Conservation (phyloP, 306 rosid genomes). For the Castanopsis chinensis region DNA sequence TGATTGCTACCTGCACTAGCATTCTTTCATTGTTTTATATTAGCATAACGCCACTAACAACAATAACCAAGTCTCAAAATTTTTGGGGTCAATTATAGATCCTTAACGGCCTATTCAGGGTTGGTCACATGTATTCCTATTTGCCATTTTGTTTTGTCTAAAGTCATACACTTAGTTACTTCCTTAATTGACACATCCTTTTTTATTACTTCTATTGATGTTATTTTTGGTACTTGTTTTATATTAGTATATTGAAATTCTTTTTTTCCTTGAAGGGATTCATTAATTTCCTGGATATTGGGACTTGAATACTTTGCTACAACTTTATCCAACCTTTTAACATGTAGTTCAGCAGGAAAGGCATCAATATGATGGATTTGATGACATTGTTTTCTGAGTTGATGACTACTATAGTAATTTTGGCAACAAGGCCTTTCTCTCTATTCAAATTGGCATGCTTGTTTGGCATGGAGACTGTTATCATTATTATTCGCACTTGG, state of each 20-base stretch:
- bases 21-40: background rate
- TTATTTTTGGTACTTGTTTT: too few relatives aligned
- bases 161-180: too few relatives aligned
- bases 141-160: too few relatives aligned
- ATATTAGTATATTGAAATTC: background rate
- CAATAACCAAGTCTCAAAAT: too few relatives aligned
- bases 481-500: slow-evolving; percentile 46
- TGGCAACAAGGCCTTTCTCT: slow-evolving; percentile 50
- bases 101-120: too few relatives aligned
- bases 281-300: slow-evolving; percentile 33
- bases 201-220: too few relatives aligned
- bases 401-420: slow-evolving; percentile 25
- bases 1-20: background rate
- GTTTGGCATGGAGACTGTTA: slow-evolving; percentile 43
- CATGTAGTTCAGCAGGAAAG: slow-evolving; percentile 32
- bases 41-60: background rate
- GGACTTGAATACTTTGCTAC: slow-evolving; percentile 1
- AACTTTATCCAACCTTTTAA: slow-evolving; percentile 21
- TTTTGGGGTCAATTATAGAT: too few relatives aligned
- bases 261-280: background rate
- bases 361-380: slow-evolving; percentile 10
- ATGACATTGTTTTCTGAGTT: slow-evolving; percentile 58
- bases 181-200: too few relatives aligned
- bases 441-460: slow-evolving; percentile 40
- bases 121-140: too few relatives aligned